Base-by-base conservation (phyloP, 2,329 filamentous ascomycete species). In the Phaeosphaeriaceae sp. region DNA sequence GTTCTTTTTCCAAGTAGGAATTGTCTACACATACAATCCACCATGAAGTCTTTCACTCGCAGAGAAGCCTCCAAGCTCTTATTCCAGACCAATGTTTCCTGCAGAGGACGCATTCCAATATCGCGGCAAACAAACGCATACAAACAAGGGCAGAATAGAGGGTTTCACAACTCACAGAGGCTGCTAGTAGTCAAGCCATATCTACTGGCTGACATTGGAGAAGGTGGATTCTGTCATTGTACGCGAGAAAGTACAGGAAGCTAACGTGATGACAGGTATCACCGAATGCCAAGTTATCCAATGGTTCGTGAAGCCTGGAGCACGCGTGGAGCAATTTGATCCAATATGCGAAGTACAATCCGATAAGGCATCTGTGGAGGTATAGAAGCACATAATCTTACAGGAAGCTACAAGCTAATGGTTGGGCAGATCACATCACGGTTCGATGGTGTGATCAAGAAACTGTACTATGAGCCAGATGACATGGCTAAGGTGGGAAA, bases 201-300 rank as follows among this genome's bases (percentile, higher is more conserved):
- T 51, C 67, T 93, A 33, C 76, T 95, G 51, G 90, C 90, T 55
- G 90, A 95, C 68, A 94, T 95, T 74, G 90, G 90, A 42, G 90
- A 95, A 81, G 89, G 89, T 88, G 62, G 56, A 76, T 70, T 33
- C 8, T 9, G 21, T 38, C 13, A 15, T 13, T 37, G 6, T 11
- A 13, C 13, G n/a, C 21, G 13, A 6, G 18, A n/a, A 29, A n/a
- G 2, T 12, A 13, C 30, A 23, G 18, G 43, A 39, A 33, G 40
- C 48, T 42, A 46, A 55, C 50, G 30, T 50, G 38, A 43, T 63
- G 42, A 34, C 45, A 94, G 94, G 94, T 46, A 99, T 97, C 67
- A 92, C 94, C 71, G 94, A 99, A 77, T 96, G 94, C 70, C 94
- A 99, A 76, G 90, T 99, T 67, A 97, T 97, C 67, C 94, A 99